Base-by-base conservation (phyloP, 2,329 filamentous ascomycete species). In the Cercospora sp. region DNA sequence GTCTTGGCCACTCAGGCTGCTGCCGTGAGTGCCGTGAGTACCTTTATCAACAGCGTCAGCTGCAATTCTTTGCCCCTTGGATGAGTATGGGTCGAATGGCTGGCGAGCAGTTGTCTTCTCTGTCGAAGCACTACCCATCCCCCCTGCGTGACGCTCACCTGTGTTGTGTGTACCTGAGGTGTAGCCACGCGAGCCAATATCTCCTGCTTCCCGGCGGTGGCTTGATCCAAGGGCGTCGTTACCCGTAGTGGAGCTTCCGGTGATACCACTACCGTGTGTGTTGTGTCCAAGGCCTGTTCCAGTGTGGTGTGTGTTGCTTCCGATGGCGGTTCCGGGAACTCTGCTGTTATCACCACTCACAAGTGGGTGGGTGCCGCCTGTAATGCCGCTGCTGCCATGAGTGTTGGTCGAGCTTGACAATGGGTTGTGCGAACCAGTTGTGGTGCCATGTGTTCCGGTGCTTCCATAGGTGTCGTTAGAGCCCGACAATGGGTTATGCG, bases 81-180 rank as follows among this genome's bases (percentile, higher is more conserved):
- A 63, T 39, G 63, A 69, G 30, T 69, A 70, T 26, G 71, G 71
- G 18, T 72, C 65, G 45, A 61, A 65, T 4, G 71, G 71, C 39
- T 73, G 64, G 31, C 57, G 62, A 7, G 70, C 62, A 39, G 62
- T 64, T 13, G 62, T 64, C 62, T 64, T 64, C 48, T 64, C 62
- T 57, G 62, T 39, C 30, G 60, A 53, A 31, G 45, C n/a, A 31
- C 26, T 7, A 30, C 59, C 16, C 16, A 28, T 9, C 30, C 59
- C 57, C 3, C n/a, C 33, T 12, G 33, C 45, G 33, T 51, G 28
- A 51, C 64, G 60, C 60, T 28, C 60, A 64, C 65, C 65, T 67
- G 55, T 48, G n/a, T n/a, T 39, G 48, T 64, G 48, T 18, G 55
- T 33, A 4, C 66, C 63, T 42, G 66, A 55, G 12, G 59, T 51